Base-by-base conservation (phyloP, 768 basidiomycete species). In the Asterophora parasitica region DNA sequence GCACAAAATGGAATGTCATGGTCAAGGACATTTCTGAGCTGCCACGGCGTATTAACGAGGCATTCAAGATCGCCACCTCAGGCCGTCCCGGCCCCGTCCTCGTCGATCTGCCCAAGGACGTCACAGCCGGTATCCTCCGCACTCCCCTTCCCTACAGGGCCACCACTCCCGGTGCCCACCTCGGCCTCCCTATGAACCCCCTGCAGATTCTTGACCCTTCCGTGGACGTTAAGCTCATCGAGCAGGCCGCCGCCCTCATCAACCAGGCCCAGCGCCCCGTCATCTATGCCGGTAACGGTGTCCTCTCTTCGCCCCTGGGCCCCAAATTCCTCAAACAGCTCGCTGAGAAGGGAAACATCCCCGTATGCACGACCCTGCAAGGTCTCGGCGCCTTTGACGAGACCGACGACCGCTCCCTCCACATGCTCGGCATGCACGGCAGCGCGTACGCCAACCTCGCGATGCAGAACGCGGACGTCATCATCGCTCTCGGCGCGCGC, bases 1-100 rank as follows among this genome's bases (percentile, higher is more conserved):
- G 96, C 72, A 98, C 96, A 19, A 99, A 98, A 66, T 98, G 96
- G 96, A 98, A 99, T 63, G 95, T 99, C 51, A 95, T 98, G 93
- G 91, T 98, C 43, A 98, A 97, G 68, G 94, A 94, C 61, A 91
- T 98, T 50, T 67, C 88, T 10, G 96, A 98, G 67, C 77, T 98
- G 2, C 96, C 96, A 11, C 75, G 95, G 35, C 78, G 96, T 49
- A 95, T 98, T 63, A 98, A 97, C 63, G 96, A 99, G 66, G 96
- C 96, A 0, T 98, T 99, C 81, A 96, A 97, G 67, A 98, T 99
- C 54, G 96, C 96, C 11, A 94, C 92, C 1, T 90, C 92, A 6
- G 96, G 96, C 0, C 83, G 96, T 23, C 96, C 96, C 0, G 96
- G 96, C 0, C 96, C 96, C 42, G 96, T 98, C 40, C 84, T 99